phyloP scores from a whole-genome alignment of 78 protist species.

The Planoprotostelium fungivorum region DNA sequence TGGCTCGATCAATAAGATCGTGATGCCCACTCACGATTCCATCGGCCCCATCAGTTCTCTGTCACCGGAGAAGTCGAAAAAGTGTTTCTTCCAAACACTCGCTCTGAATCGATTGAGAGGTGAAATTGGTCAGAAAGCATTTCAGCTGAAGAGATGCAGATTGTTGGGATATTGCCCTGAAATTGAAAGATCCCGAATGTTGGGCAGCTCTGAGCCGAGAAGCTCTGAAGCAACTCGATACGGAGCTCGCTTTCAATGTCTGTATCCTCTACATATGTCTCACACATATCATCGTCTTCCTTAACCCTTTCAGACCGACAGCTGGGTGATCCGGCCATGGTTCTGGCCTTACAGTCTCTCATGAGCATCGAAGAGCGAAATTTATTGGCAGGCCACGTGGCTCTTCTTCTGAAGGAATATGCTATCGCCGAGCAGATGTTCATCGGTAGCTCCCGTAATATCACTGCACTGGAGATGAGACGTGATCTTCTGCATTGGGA shows the following conservation, averaged over 20 bases:
- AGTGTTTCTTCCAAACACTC: background rate
- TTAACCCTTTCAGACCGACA: slow-evolving; percentile 28
- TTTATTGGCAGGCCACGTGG: slow-evolving; percentile 69
- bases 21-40: background rate
- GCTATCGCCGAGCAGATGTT: slow-evolving; percentile 57
- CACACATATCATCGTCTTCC: no score
- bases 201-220: slow-evolving; percentile 14
- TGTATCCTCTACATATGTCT: slow-evolving; percentile 13
- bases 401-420: slow-evolving; percentile 31
- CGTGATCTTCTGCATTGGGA: slow-evolving; percentile 76
- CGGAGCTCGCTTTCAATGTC: slow-evolving; percentile 30
- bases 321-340: slow-evolving; percentile 61
- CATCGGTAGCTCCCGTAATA: slow-evolving; percentile 26
- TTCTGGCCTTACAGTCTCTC: slow-evolving; percentile 36
- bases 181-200: background rate
- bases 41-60: background rate
- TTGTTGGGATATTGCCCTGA: slow-evolving; percentile 32
- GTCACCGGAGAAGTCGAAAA: background rate
- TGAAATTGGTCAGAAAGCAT: background rate
- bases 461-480: slow-evolving; percentile 78
- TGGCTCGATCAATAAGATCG: background rate
- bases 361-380: slow-evolving; percentile 30
- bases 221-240: slow-evolving; percentile 53
- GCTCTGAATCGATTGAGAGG: background rate
- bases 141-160: slow-evolving; percentile 1